phyloP scores from a whole-genome alignment of 441 rosid species.

The Mallotus repandus region DNA sequence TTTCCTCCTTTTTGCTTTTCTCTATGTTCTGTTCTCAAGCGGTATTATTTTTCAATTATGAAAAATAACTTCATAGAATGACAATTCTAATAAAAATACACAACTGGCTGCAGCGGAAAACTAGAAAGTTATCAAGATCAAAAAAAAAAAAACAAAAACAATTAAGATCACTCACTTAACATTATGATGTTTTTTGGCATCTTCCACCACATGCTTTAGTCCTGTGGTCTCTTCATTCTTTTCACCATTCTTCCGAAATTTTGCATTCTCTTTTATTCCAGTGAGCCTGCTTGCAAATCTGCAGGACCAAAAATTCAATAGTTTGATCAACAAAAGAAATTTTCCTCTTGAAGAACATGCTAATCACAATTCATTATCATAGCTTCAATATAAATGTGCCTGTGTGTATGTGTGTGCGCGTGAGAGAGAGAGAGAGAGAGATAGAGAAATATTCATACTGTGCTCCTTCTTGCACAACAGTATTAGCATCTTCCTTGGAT shows the following conservation, averaged over 20 bases:
- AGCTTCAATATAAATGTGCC: background rate
- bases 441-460: constrained; percentile 55
- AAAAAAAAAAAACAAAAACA: no score
- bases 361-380: background rate
- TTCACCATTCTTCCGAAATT: constrained; percentile 59
- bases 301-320: constrained; percentile 16
- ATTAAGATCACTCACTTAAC: constrained; percentile 62
- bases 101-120: background rate
- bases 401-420: no score
- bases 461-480: constrained; percentile 86
- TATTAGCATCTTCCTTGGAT: constrained; percentile 51
- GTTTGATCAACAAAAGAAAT: constrained; percentile 2
- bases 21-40: background rate
- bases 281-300: constrained; percentile 83
- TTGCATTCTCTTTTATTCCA: constrained; percentile 82
- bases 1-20: background rate
- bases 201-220: constrained; percentile 63
- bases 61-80: background rate
- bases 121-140: background rate
- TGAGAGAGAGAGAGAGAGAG: constrained; percentile 15
- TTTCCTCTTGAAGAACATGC: background rate
- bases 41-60: background rate
- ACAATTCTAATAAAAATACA: background rate
- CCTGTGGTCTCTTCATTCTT: constrained; percentile 51
- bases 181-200: constrained; percentile 63